Evolutionary conservation across 352 stramenopile genomes (phyloP).

Genomic region (Phytophthora multivora): DNA sequence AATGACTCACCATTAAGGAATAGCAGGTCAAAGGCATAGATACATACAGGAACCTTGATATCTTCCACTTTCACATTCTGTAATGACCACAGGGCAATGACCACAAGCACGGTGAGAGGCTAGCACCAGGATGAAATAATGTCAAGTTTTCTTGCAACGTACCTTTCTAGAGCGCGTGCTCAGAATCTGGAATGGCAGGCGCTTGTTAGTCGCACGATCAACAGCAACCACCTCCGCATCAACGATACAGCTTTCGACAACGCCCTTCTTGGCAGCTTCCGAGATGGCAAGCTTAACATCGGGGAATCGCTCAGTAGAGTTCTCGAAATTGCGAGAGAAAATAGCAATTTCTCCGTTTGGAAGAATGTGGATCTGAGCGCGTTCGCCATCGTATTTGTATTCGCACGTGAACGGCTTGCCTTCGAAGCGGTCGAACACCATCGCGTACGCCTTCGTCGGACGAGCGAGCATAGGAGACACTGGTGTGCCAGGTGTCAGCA

Average conservation of each 20-base stretch:
- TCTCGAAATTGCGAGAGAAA: conserved; percentile 98
- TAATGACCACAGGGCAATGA: conserved; percentile 3
- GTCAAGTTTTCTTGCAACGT: neutral
- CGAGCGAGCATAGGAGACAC: conserved; percentile 99
- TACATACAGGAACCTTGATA: conserved; percentile 91
- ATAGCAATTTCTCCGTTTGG: conserved; percentile 92
- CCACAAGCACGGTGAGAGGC: neutral
- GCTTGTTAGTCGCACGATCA: conserved; percentile 94
- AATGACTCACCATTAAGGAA: conserved; percentile 97
- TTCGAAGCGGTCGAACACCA: conserved; percentile 98
- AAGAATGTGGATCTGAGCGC: conserved; percentile 95
- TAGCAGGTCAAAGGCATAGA: conserved; percentile 99
- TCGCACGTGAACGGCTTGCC: conserved; percentile 97
- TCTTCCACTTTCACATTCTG: conserved; percentile 87
- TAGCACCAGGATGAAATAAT: too few relatives aligned
- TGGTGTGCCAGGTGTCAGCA: conserved; percentile 95
- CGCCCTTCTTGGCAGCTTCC: conserved; percentile 56
- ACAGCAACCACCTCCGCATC: conserved; percentile 99
- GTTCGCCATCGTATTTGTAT: conserved; percentile 99
- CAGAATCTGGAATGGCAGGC: conserved; percentile 99
- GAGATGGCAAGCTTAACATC: conserved; percentile 82
- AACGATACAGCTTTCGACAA: conserved; percentile 94
- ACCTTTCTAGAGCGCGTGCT: conserved; percentile 96
- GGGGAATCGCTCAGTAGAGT: conserved; percentile 98
- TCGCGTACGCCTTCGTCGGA: conserved; percentile 95